These are phyloP conservation scores for Rehmannia glutinosa DNA, from an alignment of 257 asterid species.

Conservation along the genomic window DNA sequence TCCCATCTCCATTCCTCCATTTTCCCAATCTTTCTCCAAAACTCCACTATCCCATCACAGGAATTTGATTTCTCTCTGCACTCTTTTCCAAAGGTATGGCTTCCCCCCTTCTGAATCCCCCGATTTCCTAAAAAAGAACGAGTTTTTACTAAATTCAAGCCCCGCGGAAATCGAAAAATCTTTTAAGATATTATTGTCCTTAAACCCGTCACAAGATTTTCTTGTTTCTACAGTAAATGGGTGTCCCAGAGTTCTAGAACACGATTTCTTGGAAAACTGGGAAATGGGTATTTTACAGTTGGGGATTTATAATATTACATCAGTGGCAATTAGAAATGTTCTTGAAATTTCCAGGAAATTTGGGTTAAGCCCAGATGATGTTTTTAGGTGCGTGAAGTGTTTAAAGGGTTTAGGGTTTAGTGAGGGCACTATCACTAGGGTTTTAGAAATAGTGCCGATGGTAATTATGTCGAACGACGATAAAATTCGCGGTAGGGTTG, in stretches of 20 bases:
- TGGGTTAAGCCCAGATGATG: constrained; percentile 43
- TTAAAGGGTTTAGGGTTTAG: constrained; percentile 15
- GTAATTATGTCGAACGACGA: constrained; percentile 40
- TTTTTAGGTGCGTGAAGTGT: constrained; percentile 31
- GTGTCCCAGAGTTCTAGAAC: constrained; percentile 55
- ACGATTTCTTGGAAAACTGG: constrained; percentile 59
- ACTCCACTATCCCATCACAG: constrained; percentile 7
- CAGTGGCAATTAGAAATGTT: constrained; percentile 33
- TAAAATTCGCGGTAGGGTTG: constrained; percentile 28
- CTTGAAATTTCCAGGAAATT: constrained; percentile 44
- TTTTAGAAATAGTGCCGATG: constrained; percentile 61
- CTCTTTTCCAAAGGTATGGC: constrained; percentile 59
- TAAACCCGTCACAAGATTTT: constrained; percentile 50
- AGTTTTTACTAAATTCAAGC: constrained; percentile 36
- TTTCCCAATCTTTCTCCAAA: constrained; percentile 17
- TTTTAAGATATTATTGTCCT: constrained; percentile 38
- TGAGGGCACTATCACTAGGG: constrained; percentile 5
- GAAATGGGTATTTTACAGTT: constrained; percentile 25
- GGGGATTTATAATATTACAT: constrained; percentile 27
- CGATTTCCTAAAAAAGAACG: constrained; percentile 42
- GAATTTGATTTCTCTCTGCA: constrained; percentile 35
- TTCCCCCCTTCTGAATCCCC: constrained; percentile 42
- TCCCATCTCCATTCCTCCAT: constrained; percentile 4
- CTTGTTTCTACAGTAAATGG: constrained; percentile 46
- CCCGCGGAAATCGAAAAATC: constrained; percentile 47